Evolutionary conservation across 306 rosid species (phyloP), one percentile per base, ranked within the genome.

Genomic region (Glycine soja): DNA sequence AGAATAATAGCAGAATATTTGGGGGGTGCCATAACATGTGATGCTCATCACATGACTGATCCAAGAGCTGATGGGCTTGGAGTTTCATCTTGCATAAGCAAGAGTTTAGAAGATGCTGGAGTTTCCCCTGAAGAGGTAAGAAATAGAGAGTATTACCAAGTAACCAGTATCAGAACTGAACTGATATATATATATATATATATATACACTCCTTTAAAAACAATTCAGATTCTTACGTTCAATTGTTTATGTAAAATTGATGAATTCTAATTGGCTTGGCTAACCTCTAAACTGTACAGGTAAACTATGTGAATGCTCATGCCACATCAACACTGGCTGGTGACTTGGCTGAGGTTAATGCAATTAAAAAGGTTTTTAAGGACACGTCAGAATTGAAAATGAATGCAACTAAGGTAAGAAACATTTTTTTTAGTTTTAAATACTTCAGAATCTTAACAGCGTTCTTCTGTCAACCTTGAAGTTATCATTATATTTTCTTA

Each of bases 241-340:
- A 67, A 69, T 46, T 46, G 57, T 19, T 46, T 16, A 16, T 43
- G 53, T 43, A n/a, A 15, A n/a, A 3, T 32, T 65, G 56, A 47
- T 43, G 65, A 65, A 65, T 24, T 24, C 30, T 24, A 24, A 24
- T 24, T 24, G 30, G 30, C 30, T 24, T 24, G 2, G 30, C 46
- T 83, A 24, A 14, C n/a, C 67, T 59, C 11, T 68, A 48, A 80
- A 80, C 2, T 45, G 70, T 64, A 64, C 82, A 90, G 97, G 97
- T 90, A 81, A 90, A 87, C 85, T 92, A 92, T 80, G 88, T 92
- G 83, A 92, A 92, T 88, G 94, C 94, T 81, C 97, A 90, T 81
- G 97, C 97, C 72, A 90, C 97, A 0, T 92, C 97, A 34, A 92
- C 97, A 34, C 74, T 81, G 59, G 94, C 90, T 8, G 97, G 94